phyloP scores from a whole-genome alignment of 2,329 filamentous ascomycete genomes.

The Pseudophaeomoniella oleicola region DNA sequence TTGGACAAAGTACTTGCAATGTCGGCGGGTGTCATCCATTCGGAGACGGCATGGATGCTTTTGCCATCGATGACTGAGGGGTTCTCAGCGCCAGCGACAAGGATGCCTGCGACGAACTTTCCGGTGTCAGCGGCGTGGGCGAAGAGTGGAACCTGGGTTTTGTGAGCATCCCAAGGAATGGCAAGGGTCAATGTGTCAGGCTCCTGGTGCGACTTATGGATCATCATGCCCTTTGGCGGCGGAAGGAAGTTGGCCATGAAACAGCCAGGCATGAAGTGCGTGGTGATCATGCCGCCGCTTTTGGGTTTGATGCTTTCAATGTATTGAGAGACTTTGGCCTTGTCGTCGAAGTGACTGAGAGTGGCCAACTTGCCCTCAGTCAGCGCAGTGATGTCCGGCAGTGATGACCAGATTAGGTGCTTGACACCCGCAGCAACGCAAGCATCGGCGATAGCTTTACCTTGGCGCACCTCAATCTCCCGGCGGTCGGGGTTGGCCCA shows the following conservation, averaged over 20 bases:
- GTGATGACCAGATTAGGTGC: constrained; percentile 27
- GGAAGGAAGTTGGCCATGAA: constrained; percentile 32
- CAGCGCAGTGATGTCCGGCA: constrained; percentile 17
- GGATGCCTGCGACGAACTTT: constrained; percentile 20
- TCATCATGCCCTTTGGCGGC: no score
- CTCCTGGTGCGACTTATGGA: no score
- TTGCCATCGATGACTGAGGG: constrained; percentile 19
- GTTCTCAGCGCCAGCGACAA: constrained; percentile 26
- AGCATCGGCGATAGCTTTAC: constrained; percentile 23
- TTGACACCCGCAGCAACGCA: constrained; percentile 18
- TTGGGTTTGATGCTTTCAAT: constrained; percentile 15
- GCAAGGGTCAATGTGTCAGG: constrained; percentile 16
- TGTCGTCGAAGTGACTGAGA: constrained; percentile 26
- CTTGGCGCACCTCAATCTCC: constrained; percentile 22
- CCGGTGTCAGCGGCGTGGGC: constrained; percentile 31
- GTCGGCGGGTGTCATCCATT: constrained; percentile 24
- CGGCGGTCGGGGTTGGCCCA: constrained; percentile 24
- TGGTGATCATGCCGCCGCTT: constrained; percentile 14
- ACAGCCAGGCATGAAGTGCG: constrained; percentile 26
- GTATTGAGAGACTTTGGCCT: constrained; percentile 24
- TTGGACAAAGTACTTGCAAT: constrained; percentile 23
- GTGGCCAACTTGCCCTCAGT: constrained; percentile 20
- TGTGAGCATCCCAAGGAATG: constrained; percentile 13
- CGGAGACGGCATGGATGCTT: constrained; percentile 28
- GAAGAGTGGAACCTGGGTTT: constrained; percentile 27